Conservation (phyloP, 495 filamentous ascomycete genomes). For the Geopyxis carbonaria region DNA sequence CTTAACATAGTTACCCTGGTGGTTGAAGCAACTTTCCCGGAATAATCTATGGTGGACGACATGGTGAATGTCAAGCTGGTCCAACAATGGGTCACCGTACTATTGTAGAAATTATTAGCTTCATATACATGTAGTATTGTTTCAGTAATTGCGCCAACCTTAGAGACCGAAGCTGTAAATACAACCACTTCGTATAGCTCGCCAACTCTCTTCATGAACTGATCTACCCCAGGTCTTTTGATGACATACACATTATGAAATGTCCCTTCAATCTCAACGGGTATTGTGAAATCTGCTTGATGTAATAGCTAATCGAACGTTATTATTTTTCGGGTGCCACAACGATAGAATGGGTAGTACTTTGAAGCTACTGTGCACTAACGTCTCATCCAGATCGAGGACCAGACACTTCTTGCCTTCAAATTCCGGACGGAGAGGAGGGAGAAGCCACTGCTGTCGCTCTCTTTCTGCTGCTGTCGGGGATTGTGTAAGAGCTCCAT, state of each 20-base stretch:
- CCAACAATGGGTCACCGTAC: slow-evolving; percentile 92
- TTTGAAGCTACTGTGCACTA: slow-evolving; percentile 99
- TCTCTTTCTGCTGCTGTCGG: slow-evolving; percentile 14
- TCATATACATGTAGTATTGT: too few relatives aligned
- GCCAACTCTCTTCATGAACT: slow-evolving; percentile 97
- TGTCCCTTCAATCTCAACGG: slow-evolving; percentile 96
- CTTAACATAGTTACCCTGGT: slow-evolving; percentile 99
- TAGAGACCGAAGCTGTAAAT: slow-evolving; percentile 96
- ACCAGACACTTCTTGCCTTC: slow-evolving; percentile 85
- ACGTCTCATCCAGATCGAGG: slow-evolving; percentile 90
- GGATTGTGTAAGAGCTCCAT: slow-evolving; percentile 7
- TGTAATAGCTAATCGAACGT: slow-evolving; percentile 59
- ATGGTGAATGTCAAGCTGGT: slow-evolving; percentile 93
- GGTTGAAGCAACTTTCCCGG: slow-evolving; percentile 97
- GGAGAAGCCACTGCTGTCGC: slow-evolving; percentile 50
- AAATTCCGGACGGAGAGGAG: slow-evolving; percentile 57
- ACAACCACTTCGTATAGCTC: slow-evolving; percentile 98
- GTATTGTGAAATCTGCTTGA: slow-evolving; percentile 97
- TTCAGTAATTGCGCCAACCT: slow-evolving; percentile 38
- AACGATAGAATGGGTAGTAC: slow-evolving; percentile 31
- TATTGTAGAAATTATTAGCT: slow-evolving; percentile 25
- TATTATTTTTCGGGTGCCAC: slow-evolving; percentile 2
- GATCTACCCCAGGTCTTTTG: slow-evolving; percentile 89
- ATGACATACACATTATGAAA: slow-evolving; percentile 99
- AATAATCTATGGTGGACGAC: slow-evolving; percentile 94